A percentile compares a stretch with the other conserved stretches of the same genome.
Conservation (phyloP, 78 protist genomes). For the Guillardia theta region DNA sequence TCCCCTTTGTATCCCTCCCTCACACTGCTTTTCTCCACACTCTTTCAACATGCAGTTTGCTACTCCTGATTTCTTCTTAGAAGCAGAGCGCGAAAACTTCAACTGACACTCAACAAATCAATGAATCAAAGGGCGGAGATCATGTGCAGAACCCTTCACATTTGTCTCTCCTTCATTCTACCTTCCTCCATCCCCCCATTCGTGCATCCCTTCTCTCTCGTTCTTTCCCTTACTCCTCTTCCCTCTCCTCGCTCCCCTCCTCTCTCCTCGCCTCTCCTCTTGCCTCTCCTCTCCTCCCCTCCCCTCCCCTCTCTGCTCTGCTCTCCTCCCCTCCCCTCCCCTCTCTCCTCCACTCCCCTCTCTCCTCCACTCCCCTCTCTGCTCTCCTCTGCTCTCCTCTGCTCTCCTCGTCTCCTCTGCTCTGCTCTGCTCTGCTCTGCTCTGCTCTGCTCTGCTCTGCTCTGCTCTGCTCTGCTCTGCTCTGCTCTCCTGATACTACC, state of each 20-base stretch:
- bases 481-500: background rate
- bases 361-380: background rate
- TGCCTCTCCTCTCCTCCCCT: background rate
- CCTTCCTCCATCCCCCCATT: background rate
- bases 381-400: background rate
- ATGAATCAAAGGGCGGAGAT: background rate
- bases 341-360: background rate
- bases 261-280: background rate
- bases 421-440: background rate
- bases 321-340: background rate
- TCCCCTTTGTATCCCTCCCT: background rate
- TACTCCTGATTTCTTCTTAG: background rate
- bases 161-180: background rate
- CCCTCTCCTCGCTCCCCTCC: background rate
- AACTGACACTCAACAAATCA: background rate
- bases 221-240: background rate
- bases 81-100: background rate
- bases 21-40: background rate
- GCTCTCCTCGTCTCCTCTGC: background rate
- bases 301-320: background rate
- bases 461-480: background rate
- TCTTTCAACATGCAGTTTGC: background rate
- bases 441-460: background rate
- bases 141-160: background rate
- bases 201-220: background rate